Conservation (phyloP, 768 basidiomycete species). For the Lactarius hatsudake region DNA sequence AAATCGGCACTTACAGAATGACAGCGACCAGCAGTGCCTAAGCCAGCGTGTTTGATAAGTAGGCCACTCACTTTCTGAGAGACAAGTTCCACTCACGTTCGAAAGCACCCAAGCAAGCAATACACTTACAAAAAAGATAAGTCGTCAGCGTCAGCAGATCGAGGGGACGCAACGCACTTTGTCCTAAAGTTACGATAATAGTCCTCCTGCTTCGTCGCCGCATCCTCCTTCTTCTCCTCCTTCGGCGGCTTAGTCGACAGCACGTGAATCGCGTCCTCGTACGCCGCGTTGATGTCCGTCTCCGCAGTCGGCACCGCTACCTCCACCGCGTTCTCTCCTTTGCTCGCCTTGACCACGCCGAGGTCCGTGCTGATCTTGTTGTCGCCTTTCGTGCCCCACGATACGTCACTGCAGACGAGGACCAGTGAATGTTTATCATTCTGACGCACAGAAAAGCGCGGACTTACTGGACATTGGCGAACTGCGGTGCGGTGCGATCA, state of each 20-base stretch:
- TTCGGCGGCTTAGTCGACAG: conserved; percentile 77
- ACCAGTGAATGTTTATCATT: neutral
- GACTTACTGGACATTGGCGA: conserved; percentile 71
- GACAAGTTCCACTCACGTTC: conserved; percentile 53
- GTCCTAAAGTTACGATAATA: conserved; percentile 89
- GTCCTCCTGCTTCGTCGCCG: conserved; percentile 69
- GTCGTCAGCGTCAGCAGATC: conserved; percentile 18
- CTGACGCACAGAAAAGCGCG: neutral
- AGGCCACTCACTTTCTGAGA: conserved; percentile 4
- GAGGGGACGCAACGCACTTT: conserved; percentile 46
- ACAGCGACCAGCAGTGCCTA: conserved; percentile 71
- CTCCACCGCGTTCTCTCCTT: conserved; percentile 80
- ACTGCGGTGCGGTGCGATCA: conserved; percentile 39
- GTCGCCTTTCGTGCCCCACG: conserved; percentile 96
- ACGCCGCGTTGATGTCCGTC: conserved; percentile 84
- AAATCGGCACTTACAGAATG: conserved; percentile 55
- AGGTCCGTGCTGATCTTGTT: conserved; percentile 84
- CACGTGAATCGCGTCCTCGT: conserved; percentile 87
- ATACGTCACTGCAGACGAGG: conserved; percentile 58
- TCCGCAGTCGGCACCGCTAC: conserved; percentile 82
- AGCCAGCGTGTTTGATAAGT: neutral
- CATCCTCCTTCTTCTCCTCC: conserved; percentile 59
- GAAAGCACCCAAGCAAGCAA: conserved; percentile 86
- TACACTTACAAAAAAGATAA: conserved; percentile 42
- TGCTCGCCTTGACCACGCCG: conserved; percentile 68